phyloP scores from a whole-genome alignment of 768 basidiomycete genomes.

The Russula virescens region DNA sequence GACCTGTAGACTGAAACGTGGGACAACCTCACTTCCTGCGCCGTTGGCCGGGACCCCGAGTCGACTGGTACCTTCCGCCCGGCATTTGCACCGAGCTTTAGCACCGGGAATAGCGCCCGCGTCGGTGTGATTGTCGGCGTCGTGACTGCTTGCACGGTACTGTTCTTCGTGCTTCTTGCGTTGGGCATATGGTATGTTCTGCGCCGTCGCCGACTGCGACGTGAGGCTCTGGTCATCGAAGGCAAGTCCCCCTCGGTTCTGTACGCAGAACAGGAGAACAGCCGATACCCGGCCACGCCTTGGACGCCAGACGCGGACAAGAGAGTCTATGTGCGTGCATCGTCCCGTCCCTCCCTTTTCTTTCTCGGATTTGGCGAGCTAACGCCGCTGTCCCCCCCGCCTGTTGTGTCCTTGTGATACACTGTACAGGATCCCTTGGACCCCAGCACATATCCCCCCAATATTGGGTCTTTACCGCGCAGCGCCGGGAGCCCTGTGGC shows the following conservation, averaged over 20 bases:
- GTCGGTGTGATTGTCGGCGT: not conserved
- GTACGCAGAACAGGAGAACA: not conserved
- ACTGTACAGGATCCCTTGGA: conserved; percentile 1
- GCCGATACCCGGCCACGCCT: not conserved
- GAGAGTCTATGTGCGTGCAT: conserved; percentile 5
- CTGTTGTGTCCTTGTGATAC: not conserved
- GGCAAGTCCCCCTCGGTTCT: too few species aligned
- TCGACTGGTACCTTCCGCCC: conserved; percentile 1
- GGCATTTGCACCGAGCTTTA: not conserved
- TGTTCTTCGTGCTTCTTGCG: not conserved
- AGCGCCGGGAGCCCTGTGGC: not conserved
- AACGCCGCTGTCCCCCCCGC: not conserved
- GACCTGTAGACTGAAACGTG: conserved; percentile 2
- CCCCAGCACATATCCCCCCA: not conserved
- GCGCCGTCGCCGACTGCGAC: not conserved
- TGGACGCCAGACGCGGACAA: not conserved
- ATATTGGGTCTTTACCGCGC: not conserved
- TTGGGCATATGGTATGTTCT: not conserved
- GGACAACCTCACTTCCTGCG: conserved; percentile 10
- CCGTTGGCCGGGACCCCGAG: not conserved
- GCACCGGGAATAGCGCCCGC: not conserved
- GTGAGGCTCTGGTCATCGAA: not conserved
- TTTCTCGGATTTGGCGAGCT: not conserved
- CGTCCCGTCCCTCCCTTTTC: not conserved
- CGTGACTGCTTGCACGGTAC: not conserved